Evolutionary conservation across 306 rosid genomes (phyloP).

Genomic region (Gynostemma pentaphyllum): DNA sequence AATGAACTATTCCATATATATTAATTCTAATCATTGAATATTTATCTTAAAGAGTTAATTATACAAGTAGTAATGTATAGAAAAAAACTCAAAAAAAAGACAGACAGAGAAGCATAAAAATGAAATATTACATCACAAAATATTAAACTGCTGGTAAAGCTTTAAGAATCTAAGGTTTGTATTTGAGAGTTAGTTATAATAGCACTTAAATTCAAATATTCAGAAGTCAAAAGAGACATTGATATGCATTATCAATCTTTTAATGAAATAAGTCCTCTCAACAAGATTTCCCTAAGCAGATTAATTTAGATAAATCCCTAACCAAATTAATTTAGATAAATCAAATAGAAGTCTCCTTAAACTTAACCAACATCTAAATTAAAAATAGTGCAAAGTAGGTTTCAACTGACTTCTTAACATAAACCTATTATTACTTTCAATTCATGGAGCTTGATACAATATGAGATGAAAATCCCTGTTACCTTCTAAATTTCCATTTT

Average conservation of each 20-base stretch:
- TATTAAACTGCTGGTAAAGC: background rate
- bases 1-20: no score
- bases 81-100: no score
- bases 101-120: no score
- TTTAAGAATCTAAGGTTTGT: no score
- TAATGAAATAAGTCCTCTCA: background rate
- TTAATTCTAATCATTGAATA: no score
- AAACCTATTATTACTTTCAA: background rate
- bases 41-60: no score
- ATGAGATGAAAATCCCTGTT: background rate
- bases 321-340: background rate
- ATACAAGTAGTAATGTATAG: no score
- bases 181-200: no score
- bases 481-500: conserved; percentile 91
- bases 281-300: background rate
- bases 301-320: background rate
- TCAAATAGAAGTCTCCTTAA: background rate
- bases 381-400: background rate
- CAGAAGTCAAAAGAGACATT: background rate
- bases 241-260: background rate
- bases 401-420: background rate
- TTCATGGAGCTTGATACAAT: background rate
- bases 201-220: background rate
- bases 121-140: no score
- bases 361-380: background rate